These are phyloP conservation scores for Puccinellia tenuiflora DNA, from an alignment of 176 grass and related monocot species.

Conservation along the genomic window DNA sequence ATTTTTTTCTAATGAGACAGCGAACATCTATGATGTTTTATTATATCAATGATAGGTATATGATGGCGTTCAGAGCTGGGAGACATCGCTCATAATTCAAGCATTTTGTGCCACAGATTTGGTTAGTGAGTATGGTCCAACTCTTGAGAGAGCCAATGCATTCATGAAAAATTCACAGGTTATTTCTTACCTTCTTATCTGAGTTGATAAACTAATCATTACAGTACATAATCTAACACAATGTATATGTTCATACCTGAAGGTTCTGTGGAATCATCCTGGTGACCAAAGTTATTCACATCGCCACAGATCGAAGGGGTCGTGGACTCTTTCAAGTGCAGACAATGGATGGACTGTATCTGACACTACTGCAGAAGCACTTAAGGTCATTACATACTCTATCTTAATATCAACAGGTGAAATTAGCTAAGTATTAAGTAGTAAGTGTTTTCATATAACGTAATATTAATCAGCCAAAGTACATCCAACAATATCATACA, in stretches of 20 bases:
- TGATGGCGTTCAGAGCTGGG: slow-evolving; percentile 77
- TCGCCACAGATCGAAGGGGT: slow-evolving; percentile 52
- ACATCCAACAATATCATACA: not conserved
- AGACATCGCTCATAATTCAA: slow-evolving; percentile 79
- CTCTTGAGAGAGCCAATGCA: slow-evolving; percentile 45
- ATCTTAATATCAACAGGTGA: not conserved
- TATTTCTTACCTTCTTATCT: not conserved
- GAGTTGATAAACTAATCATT: not conserved
- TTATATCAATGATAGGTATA: slow-evolving; percentile 39
- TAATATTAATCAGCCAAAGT: not conserved
- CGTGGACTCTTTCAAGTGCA: slow-evolving; percentile 54
- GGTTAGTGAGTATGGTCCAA: slow-evolving; percentile 41
- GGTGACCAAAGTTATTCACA: slow-evolving; percentile 49
- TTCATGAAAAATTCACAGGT: slow-evolving; percentile 60
- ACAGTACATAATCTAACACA: not conserved
- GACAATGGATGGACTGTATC: slow-evolving; percentile 59
- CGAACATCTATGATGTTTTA: not conserved
- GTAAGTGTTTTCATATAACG: not conserved
- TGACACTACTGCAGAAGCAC: slow-evolving; percentile 51
- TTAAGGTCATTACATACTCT: slow-evolving; percentile 26
- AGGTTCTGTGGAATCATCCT: slow-evolving; percentile 47
- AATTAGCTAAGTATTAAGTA: not conserved
- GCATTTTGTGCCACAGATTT: slow-evolving; percentile 57
- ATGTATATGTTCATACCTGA: not conserved
- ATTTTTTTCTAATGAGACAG: not conserved